Evolutionary conservation across 192 early-diverging fungal genomes (phyloP).

Genomic region (Cladochytrium replicatum): DNA sequence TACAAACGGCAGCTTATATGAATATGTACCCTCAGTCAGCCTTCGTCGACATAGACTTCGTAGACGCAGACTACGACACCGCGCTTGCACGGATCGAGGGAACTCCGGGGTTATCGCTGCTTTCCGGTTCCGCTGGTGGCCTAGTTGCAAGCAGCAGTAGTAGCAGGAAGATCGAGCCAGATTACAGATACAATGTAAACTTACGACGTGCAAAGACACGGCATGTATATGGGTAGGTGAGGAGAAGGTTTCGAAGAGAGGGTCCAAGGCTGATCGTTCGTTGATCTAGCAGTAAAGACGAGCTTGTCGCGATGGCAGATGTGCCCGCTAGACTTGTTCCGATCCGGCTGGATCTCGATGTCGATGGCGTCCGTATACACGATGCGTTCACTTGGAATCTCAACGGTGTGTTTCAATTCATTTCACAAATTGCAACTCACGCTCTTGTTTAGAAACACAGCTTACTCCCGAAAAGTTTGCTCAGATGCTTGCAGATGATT

Average conservation of each 20-base stretch:
- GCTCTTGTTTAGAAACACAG: constrained; percentile 14
- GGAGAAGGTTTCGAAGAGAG: background rate
- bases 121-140: background rate
- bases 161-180: background rate
- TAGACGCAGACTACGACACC: background rate
- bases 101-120: constrained; percentile 1
- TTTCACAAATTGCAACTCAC: constrained; percentile 4
- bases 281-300: background rate
- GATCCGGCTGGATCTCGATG: constrained; percentile 5
- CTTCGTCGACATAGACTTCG: constrained; percentile 9
- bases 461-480: constrained; percentile 35
- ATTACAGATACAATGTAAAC: background rate
- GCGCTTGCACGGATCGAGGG: no score
- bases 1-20: no score
- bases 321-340: constrained; percentile 5
- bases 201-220: background rate
- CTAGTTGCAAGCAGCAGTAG: background rate
- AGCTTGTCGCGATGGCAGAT: background rate
- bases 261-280: background rate
- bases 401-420: constrained; percentile 1
- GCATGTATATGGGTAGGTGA: background rate
- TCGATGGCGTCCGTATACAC: constrained; percentile 5
- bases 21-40: constrained; percentile 10
- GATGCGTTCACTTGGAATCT: constrained; percentile 12
- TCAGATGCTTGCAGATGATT: constrained; percentile 23